A percentile compares a stretch with the other conserved stretches of the same genome.
Evolutionary conservation across 306 rosid species (phyloP).

Genomic region (Cicer cuneatum): DNA sequence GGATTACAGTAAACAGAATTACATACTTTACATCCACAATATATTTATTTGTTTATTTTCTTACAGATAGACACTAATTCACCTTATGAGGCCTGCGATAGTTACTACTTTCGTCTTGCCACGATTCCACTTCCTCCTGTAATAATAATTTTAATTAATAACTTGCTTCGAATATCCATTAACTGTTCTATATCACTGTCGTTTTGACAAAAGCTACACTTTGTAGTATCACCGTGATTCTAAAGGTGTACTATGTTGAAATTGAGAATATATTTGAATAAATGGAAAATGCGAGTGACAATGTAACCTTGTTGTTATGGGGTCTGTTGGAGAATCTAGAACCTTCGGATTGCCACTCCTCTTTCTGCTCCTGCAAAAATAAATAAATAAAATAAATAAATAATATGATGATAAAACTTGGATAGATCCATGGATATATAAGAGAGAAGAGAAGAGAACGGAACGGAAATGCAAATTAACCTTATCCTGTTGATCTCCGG

Average conservation of each 20-base stretch:
- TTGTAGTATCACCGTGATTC: no score
- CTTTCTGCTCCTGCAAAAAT: slow-evolving; percentile 52
- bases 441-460: background rate
- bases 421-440: no score
- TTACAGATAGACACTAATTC: background rate
- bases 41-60: background rate
- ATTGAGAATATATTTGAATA: background rate
- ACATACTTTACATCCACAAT: background rate
- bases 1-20: background rate
- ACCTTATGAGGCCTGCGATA: slow-evolving; percentile 21
- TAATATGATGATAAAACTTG: no score
- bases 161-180: no score
- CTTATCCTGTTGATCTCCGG: slow-evolving; percentile 58
- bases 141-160: background rate
- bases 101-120: slow-evolving; percentile 22
- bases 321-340: slow-evolving; percentile 54
- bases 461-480: background rate
- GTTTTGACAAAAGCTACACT: no score
- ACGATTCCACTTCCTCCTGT: slow-evolving; percentile 32
- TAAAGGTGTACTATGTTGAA: no score
- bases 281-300: slow-evolving; percentile 7
- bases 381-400: background rate
- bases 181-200: no score
- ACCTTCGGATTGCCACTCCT: slow-evolving; percentile 51
- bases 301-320: slow-evolving; percentile 60